Evolutionary conservation across 768 basidiomycete genomes (phyloP).

Genomic region (Podaxis carcinomalis): DNA sequence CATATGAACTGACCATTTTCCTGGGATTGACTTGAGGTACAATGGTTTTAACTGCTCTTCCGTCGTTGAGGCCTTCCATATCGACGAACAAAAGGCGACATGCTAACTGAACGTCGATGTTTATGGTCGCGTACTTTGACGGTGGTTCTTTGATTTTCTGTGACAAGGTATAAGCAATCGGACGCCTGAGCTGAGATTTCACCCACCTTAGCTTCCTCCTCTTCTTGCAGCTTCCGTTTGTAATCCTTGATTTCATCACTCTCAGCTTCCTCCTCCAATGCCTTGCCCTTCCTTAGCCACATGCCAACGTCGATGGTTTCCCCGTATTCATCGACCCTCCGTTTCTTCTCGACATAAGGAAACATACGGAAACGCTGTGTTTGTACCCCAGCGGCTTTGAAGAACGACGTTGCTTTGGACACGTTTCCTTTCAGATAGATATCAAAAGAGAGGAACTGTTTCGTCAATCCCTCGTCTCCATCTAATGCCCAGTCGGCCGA

Average conservation of each 20-base stretch:
- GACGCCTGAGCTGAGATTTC: not conserved
- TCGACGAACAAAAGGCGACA: slow-evolving; percentile 91
- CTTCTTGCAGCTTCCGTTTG: slow-evolving; percentile 68
- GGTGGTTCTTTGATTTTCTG: slow-evolving; percentile 84
- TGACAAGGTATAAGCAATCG: slow-evolving; percentile 11
- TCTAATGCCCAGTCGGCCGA: slow-evolving; percentile 68
- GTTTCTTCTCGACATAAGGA: slow-evolving; percentile 90
- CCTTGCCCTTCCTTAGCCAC: slow-evolving; percentile 91
- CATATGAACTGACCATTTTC: slow-evolving; percentile 65
- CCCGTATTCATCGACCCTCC: slow-evolving; percentile 92
- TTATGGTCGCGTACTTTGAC: slow-evolving; percentile 81
- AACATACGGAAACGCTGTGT: slow-evolving; percentile 93
- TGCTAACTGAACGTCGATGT: slow-evolving; percentile 73
- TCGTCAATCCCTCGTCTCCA: slow-evolving; percentile 70
- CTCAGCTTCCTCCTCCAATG: slow-evolving; percentile 87
- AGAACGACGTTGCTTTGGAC: slow-evolving; percentile 80
- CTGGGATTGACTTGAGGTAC: slow-evolving; percentile 95
- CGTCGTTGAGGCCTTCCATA: slow-evolving; percentile 95
- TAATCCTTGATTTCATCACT: slow-evolving; percentile 77
- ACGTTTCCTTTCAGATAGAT: slow-evolving; percentile 98
- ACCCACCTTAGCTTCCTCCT: slow-evolving; percentile 58
- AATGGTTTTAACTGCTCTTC: slow-evolving; percentile 94
- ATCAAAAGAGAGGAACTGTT: slow-evolving; percentile 83
- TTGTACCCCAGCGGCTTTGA: slow-evolving; percentile 70
- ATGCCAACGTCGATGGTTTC: slow-evolving; percentile 93